A percentile compares a stretch with the other conserved stretches of the same genome.
phyloP scores from a whole-genome alignment of 495 filamentous ascomycete genomes.

The Barbatosphaeria neglecta region DNA sequence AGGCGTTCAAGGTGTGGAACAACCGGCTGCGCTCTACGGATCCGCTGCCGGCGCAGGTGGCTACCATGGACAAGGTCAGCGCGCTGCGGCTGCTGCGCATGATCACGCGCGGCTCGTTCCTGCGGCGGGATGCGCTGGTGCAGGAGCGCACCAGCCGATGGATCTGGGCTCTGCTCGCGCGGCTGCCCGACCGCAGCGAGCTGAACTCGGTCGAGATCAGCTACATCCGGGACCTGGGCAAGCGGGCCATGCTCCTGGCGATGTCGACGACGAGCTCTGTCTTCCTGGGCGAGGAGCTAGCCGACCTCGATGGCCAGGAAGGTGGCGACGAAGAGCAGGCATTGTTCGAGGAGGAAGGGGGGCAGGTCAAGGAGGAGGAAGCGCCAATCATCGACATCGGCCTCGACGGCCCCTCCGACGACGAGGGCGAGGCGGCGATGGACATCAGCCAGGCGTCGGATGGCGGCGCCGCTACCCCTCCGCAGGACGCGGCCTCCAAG shows the following conservation, averaged over 20 bases:
- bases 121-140: constrained; percentile 35
- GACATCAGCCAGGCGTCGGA: constrained; percentile 35
- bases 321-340: constrained; percentile 11
- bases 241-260: constrained; percentile 46
- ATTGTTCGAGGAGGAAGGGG: constrained; percentile 20
- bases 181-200: constrained; percentile 43
- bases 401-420: constrained; percentile 6
- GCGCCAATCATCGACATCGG: constrained; percentile 6
- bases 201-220: constrained; percentile 46
- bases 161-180: constrained; percentile 52
- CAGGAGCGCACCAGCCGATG: constrained; percentile 40
- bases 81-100: constrained; percentile 44
- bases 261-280: constrained; percentile 41
- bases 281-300: constrained; percentile 28
- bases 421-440: constrained; percentile 23
- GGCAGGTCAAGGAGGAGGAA: constrained; percentile 2
- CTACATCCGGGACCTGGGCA: constrained; percentile 45
- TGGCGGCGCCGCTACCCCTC: constrained; percentile 9
- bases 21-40: constrained; percentile 39
- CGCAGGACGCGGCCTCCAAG: constrained; percentile 12
- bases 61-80: constrained; percentile 51
- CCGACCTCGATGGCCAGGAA: constrained; percentile 1
- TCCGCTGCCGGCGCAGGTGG: constrained; percentile 57
- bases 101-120: constrained; percentile 30
- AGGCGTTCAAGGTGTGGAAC: constrained; percentile 38